These are phyloP conservation scores for Erythrophleum ivorense DNA, from an alignment of 331 rosid genomes.

Conservation along the genomic window DNA sequence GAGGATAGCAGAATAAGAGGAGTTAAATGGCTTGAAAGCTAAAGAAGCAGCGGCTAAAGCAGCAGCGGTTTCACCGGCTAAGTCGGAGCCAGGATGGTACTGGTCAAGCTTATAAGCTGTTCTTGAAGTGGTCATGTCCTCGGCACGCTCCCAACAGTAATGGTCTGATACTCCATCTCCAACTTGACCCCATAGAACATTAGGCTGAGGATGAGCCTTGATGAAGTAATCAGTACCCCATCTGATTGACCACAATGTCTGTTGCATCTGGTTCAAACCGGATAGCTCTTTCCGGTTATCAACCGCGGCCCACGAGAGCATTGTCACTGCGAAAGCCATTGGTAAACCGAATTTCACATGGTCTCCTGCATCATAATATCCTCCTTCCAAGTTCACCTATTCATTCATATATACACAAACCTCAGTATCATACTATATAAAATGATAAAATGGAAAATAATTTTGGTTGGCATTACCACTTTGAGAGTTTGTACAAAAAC, in stretches of 20 bases:
- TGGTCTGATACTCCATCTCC: slow-evolving; percentile 91
- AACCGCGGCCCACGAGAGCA: slow-evolving; percentile 85
- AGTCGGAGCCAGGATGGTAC: slow-evolving; percentile 81
- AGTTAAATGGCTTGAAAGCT: slow-evolving; percentile 75
- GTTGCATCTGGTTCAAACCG: slow-evolving; percentile 57
- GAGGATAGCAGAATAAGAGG: slow-evolving; percentile 72
- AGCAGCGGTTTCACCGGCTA: slow-evolving; percentile 90
- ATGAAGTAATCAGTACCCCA: slow-evolving; percentile 93
- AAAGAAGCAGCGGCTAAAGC: slow-evolving; percentile 81
- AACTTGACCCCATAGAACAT: slow-evolving; percentile 91
- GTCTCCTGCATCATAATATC: too few relatives aligned
- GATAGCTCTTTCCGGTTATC: slow-evolving; percentile 71
- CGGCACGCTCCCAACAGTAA: slow-evolving; percentile 86
- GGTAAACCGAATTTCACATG: slow-evolving; percentile 86
- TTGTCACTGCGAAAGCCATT: slow-evolving; percentile 77
- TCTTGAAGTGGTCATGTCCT: slow-evolving; percentile 84
- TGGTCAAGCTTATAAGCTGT: slow-evolving; percentile 72
- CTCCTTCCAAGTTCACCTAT: slow-evolving; percentile 88
- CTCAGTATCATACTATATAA: neutral
- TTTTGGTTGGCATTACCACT: neutral
- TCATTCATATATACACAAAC: neutral
- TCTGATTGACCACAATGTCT: slow-evolving; percentile 66
- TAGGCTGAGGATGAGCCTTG: slow-evolving; percentile 79
- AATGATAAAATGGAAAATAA: neutral
- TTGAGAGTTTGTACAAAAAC: too few relatives aligned